Base-by-base conservation (phyloP, 2,329 filamentous ascomycete species). In the Neurospora sp. region DNA sequence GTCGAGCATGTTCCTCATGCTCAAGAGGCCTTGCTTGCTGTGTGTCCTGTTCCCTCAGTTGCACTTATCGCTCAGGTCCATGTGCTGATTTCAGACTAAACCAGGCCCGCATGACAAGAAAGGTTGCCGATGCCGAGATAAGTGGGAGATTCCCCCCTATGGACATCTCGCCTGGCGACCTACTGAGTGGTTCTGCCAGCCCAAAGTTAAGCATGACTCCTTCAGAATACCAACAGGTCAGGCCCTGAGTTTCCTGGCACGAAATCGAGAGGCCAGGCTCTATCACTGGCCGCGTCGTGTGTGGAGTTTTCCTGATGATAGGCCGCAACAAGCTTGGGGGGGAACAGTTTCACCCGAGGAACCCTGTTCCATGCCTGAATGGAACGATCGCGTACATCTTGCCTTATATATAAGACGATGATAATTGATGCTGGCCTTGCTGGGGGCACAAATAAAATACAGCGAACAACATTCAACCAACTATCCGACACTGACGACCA, bases 51-150 rank as follows among this genome's bases (percentile, higher is more conserved):
- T n/a, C 42, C n/a, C 42, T 19, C n/a, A 23, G 9, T 46, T 46
- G 42, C 17, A 23, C 19, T 23, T 23, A 23, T 23, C 19, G 19
- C 19, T 46, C n/a, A 11, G 23, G 9, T 7, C 42, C 42, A 46
- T 46, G 42, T 46, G 42, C 42, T 46, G 10, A 46, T 11, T 11
- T 46, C n/a, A 19, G 3, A 19, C 42, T 46, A 67, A 39, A 38
- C 15, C 62, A 71, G 70, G 70, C 68, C 43, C 70, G 70, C 6
- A 67, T 69, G 66, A 71, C 70, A 39, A 19, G 46, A 8, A 39
- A 67, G 66, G 70, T 71, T 6, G 68, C 43, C 8, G 43, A 69
- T 10, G 70, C 68, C 39, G 68, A 71, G 23, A 38, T 46, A 43
- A 66, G 66, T 15, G 66, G 46, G 3, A 36, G 69, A 36, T 23